Evolutionary conservation across 1,284 basidiomycete genomes (phyloP).

Genomic region (Earliella scabrosa): DNA sequence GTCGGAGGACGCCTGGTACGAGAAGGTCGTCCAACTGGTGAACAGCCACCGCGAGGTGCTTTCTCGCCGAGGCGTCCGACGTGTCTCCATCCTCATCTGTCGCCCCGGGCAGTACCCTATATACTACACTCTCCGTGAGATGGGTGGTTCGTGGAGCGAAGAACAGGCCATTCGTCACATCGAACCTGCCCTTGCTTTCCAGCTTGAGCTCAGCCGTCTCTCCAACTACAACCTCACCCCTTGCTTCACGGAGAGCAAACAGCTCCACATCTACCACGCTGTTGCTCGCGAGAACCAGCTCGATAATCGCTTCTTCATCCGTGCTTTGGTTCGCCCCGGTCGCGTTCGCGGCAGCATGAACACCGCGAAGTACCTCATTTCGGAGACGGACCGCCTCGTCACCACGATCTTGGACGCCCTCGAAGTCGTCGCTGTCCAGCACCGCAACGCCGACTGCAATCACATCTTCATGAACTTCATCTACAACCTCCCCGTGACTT

Average conservation of each 20-base stretch:
- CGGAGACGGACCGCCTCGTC: conserved; percentile 96
- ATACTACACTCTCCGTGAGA: conserved; percentile 91
- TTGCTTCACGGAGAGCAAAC: conserved; percentile 91
- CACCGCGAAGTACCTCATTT: conserved; percentile 95
- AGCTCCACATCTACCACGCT: conserved; percentile 97
- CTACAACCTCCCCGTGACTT: conserved; percentile 93
- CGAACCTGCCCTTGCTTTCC: conserved; percentile 98
- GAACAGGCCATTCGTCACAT: conserved; percentile 98
- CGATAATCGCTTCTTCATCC: conserved; percentile 97
- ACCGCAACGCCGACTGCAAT: conserved; percentile 93
- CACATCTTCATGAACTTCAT: conserved; percentile 99
- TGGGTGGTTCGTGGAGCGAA: conserved; percentile 85
- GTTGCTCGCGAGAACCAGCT: conserved; percentile 95
- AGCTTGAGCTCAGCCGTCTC: conserved; percentile 94
- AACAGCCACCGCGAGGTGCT: conserved; percentile 75
- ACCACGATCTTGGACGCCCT: conserved; percentile 94
- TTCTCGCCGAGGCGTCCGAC: conserved; percentile 81
- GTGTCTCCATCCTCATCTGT: conserved; percentile 93
- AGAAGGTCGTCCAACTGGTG: conserved; percentile 75
- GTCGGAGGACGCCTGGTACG: conserved; percentile 80
- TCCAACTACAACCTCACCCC: conserved; percentile 98
- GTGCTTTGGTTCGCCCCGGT: conserved; percentile 95
- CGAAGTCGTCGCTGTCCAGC: conserved; percentile 87
- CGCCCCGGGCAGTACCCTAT: conserved; percentile 91
- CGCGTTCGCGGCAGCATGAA: conserved; percentile 91